Base-by-base conservation (phyloP, 129 eudicot genomes). In the Chrysanthemum lavandulifolium region DNA sequence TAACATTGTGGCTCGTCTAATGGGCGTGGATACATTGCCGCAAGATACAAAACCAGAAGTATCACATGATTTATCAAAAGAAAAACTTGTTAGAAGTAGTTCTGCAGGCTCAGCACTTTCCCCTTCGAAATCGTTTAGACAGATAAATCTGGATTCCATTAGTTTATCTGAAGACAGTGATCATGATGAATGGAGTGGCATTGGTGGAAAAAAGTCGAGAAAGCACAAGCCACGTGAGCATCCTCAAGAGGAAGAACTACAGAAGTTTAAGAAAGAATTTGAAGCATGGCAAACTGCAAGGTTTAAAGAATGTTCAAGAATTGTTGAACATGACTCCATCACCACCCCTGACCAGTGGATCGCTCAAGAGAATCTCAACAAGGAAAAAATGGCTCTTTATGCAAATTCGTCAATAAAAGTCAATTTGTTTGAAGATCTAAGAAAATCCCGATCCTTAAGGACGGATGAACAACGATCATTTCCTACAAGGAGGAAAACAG, bases 161-260 rank as follows among this genome's bases (percentile, higher is more conserved):
- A 82, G 78, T 45, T 49, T 69, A 27, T 66, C 68, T 16, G 77
- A 73, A 54, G 86, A 79, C 15, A 67, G 80, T 12, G 72, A 84
- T 75, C 55, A 19, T 31, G 84, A 78, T 72, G 82, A 73, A 51
- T 79, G 80, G 95, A 80, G 77, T 25, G 58, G 71, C 70, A 67
- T 40, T 40, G 47, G 47, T 53, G 58, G 67, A 71, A 67, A 61
- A 60, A 84, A 49, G 23, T 66, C 67, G 18, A 79, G 77, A 59
- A 85, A 75, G 75, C 84, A 84, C 58, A 82, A 50, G 73, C 91
- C 86, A 23, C 91, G 99, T 13, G 90, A 86, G 81, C 99, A 95
- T 77, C 99, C 99, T 57, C 99, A 95, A 77, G 99, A 95, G 76
- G 92, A 95, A 77, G 99, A 95, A 79, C 81, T 95, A 8, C 94